Evolutionary conservation across 139 green algal species (phyloP).

Genomic region (Gonium pectorale): DNA sequence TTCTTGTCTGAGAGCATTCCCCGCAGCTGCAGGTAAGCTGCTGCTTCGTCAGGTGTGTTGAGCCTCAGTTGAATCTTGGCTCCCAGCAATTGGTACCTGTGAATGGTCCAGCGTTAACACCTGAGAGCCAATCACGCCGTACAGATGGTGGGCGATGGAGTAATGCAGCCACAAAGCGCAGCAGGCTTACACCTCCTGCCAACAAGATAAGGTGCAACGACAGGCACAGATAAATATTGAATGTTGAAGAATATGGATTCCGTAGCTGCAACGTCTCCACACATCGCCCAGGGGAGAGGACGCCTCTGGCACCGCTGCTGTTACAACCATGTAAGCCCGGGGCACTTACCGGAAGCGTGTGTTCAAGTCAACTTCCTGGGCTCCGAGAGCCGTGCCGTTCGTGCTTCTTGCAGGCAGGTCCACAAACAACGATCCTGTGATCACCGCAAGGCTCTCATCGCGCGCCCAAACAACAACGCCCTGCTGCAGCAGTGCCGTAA

Average conservation of each 20-base stretch:
- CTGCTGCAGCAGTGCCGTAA: slow-evolving; percentile 61
- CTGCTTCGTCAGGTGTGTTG: slow-evolving; percentile 36
- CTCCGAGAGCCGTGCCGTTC: slow-evolving; percentile 13
- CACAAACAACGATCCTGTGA: slow-evolving; percentile 64
- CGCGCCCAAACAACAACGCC: slow-evolving; percentile 71
- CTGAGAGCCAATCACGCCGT: no score
- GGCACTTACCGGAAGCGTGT: slow-evolving; percentile 12
- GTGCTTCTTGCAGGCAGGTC: slow-evolving; percentile 73
- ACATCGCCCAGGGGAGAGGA: no score
- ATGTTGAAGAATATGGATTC: no score
- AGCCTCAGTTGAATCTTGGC: slow-evolving; percentile 63
- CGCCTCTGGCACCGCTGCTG: no score
- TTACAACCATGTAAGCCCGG: neutral
- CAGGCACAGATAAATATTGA: no score
- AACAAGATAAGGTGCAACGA: no score
- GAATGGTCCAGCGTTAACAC: no score
- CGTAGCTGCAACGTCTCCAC: no score
- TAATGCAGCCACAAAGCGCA: no score
- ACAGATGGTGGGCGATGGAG: no score
- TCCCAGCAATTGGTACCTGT: slow-evolving; percentile 53
- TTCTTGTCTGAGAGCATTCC: slow-evolving; percentile 57
- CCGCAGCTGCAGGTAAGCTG: slow-evolving; percentile 48
- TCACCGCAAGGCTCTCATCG: slow-evolving; percentile 77
- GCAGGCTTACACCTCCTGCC: no score
- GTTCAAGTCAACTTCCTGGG: neutral